These are phyloP conservation scores for Clathrospora elynae DNA, from an alignment of 2,329 filamentous ascomycete species.

Conservation along the genomic window DNA sequence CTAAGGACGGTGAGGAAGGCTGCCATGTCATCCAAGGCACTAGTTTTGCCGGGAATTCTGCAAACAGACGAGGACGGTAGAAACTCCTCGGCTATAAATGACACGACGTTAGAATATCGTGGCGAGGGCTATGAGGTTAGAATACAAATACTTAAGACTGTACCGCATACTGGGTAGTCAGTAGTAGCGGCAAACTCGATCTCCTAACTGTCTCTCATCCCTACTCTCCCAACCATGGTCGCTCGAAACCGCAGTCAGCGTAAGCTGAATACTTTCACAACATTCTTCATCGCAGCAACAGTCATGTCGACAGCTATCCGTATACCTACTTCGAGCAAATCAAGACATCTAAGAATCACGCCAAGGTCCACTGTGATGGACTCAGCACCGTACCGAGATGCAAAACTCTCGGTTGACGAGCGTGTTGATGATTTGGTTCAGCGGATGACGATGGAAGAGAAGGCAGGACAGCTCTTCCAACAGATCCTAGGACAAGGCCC, in stretches of 20 bases:
- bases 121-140: constrained; percentile 1
- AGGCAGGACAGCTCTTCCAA: constrained; percentile 57
- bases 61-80: constrained; percentile 8
- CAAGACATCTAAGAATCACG: constrained; percentile 7
- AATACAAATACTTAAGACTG: constrained; percentile 17
- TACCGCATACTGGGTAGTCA: background rate
- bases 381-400: constrained; percentile 43
- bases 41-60: constrained; percentile 9
- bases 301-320: constrained; percentile 19
- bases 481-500: constrained; percentile 40
- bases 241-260: constrained; percentile 13
- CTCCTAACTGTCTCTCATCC: constrained; percentile 1
- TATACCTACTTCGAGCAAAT: constrained; percentile 5
- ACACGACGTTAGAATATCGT: constrained; percentile 3
- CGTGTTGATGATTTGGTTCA: constrained; percentile 53
- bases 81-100: constrained; percentile 11
- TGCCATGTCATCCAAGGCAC: constrained; percentile 1
- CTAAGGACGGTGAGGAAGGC: background rate
- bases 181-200: background rate
- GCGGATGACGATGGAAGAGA: constrained; percentile 57
- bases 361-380: constrained; percentile 15
- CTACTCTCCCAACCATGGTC: constrained; percentile 14
- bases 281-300: constrained; percentile 22
- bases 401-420: constrained; percentile 52
- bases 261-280: constrained; percentile 20